Conservation (phyloP, 768 basidiomycete genomes). For the Kwoniella bestiolae region DNA sequence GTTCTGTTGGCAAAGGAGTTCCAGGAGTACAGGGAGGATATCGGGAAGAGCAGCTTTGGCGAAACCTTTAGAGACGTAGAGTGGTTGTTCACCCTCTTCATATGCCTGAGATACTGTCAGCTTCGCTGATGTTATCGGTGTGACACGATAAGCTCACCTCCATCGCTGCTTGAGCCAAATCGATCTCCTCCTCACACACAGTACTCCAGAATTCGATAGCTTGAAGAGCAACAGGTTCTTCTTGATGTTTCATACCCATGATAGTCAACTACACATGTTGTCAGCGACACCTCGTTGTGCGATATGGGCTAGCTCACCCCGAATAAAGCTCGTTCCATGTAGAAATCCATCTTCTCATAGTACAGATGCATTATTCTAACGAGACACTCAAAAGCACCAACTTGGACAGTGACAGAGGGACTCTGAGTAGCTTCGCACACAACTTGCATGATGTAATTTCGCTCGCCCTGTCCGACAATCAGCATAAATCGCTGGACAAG, state of each 20-base stretch:
- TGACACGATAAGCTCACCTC: conserved; percentile 67
- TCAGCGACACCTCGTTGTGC: conserved; percentile 58
- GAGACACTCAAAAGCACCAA: conserved; percentile 93
- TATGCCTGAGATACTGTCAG: conserved; percentile 67
- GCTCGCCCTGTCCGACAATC: conserved; percentile 72
- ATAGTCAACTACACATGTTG: conserved; percentile 67
- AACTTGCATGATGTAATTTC: conserved; percentile 99
- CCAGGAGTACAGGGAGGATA: conserved; percentile 87
- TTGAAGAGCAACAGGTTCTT: conserved; percentile 90
- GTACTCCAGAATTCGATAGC: conserved; percentile 99
- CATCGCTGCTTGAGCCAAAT: conserved; percentile 84
- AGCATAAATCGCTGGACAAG: conserved; percentile 8
- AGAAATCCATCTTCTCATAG: conserved; percentile 98
- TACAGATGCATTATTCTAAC: conserved; percentile 97
- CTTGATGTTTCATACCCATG: conserved; percentile 92
- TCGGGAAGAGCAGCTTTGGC: conserved; percentile 93
- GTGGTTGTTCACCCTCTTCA: conserved; percentile 75
- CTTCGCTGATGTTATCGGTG: not conserved
- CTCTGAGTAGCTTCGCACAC: conserved; percentile 98
- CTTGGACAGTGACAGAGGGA: conserved; percentile 75
- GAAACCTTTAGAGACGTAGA: conserved; percentile 84
- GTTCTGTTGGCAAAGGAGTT: conserved; percentile 86
- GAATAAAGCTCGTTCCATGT: conserved; percentile 98
- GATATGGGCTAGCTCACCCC: conserved; percentile 66
- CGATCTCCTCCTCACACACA: conserved; percentile 96